Conservation (phyloP, 495 filamentous ascomycete species). For the Podospora anserina region DNA sequence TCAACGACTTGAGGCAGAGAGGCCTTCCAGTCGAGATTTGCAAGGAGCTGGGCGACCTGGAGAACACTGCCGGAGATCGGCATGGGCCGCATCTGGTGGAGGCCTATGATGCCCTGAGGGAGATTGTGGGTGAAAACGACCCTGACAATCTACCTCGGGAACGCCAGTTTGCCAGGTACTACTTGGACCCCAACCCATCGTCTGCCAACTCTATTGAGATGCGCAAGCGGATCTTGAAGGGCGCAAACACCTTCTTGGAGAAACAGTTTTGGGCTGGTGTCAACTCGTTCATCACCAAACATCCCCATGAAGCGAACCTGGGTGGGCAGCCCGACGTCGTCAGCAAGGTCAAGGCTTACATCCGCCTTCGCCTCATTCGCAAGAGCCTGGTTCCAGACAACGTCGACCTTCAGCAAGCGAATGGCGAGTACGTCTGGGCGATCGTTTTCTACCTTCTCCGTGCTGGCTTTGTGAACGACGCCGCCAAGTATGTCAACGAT, state of each 20-base stretch:
- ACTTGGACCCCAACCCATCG: slow-evolving; percentile 66
- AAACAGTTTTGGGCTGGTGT: slow-evolving; percentile 67
- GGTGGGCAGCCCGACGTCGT: slow-evolving; percentile 82
- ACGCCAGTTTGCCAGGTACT: slow-evolving; percentile 70
- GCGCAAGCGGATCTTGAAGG: slow-evolving; percentile 71
- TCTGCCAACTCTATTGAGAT: slow-evolving; percentile 58
- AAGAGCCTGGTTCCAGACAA: slow-evolving; percentile 79
- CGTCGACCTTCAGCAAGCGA: slow-evolving; percentile 65
- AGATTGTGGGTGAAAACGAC: slow-evolving; percentile 63
- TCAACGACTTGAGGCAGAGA: slow-evolving; percentile 70
- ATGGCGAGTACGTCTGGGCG: slow-evolving; percentile 88
- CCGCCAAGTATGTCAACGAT: slow-evolving; percentile 76
- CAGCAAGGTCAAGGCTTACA: slow-evolving; percentile 89
- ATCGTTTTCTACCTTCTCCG: slow-evolving; percentile 90
- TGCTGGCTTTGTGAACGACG: slow-evolving; percentile 77
- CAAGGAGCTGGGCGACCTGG: slow-evolving; percentile 67
- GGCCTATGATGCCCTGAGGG: slow-evolving; percentile 73
- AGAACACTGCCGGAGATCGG: slow-evolving; percentile 61
- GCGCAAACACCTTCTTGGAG: slow-evolving; percentile 73
- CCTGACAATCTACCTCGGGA: slow-evolving; percentile 60
- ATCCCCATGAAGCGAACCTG: slow-evolving; percentile 82
- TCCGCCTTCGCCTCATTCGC: slow-evolving; percentile 68
- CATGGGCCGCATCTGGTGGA: slow-evolving; percentile 66
- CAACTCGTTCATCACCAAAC: slow-evolving; percentile 69
- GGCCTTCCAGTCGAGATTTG: slow-evolving; percentile 64